phyloP scores from a whole-genome alignment of 257 asterid genomes.

The Agastache rugosa region DNA sequence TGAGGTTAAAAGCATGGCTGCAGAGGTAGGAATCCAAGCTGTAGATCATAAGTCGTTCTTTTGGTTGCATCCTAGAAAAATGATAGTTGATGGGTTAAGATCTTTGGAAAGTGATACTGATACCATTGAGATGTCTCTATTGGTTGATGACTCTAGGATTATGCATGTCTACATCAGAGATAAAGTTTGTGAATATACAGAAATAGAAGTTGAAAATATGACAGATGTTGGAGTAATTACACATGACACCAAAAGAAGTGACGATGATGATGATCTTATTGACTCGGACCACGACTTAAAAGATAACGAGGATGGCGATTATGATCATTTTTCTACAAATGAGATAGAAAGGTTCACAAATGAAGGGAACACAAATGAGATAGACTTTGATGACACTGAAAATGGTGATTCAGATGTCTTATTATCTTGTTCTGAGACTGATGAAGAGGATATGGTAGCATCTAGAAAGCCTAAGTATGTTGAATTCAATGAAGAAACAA shows the following conservation, averaged over 20 bases:
- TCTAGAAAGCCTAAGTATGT: not conserved
- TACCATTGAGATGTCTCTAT: not conserved
- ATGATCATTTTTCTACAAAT: not conserved
- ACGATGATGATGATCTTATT: not conserved
- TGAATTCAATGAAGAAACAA: not conserved
- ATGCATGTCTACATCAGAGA: conserved; percentile 3
- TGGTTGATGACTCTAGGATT: not conserved
- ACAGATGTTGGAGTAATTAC: not conserved
- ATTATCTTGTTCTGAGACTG: conserved; percentile 11
- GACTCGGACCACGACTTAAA: not conserved
- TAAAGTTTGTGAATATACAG: not conserved
- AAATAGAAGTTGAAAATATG: not conserved
- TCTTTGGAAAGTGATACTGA: too few species aligned
- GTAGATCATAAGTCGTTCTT: too few species aligned
- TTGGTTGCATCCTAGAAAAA: not conserved
- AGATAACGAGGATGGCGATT: not conserved
- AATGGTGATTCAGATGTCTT: not conserved
- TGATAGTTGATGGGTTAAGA: not conserved
- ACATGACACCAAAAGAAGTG: not conserved
- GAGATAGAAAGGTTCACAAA: not conserved
- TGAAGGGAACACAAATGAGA: too few species aligned
- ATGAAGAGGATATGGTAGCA: not conserved
- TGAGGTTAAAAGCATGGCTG: conserved; percentile 1
- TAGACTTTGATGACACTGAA: not conserved
- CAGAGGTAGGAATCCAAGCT: not conserved